phyloP scores from a whole-genome alignment of 78 protist species.

The Pelomyxa schiedti region DNA sequence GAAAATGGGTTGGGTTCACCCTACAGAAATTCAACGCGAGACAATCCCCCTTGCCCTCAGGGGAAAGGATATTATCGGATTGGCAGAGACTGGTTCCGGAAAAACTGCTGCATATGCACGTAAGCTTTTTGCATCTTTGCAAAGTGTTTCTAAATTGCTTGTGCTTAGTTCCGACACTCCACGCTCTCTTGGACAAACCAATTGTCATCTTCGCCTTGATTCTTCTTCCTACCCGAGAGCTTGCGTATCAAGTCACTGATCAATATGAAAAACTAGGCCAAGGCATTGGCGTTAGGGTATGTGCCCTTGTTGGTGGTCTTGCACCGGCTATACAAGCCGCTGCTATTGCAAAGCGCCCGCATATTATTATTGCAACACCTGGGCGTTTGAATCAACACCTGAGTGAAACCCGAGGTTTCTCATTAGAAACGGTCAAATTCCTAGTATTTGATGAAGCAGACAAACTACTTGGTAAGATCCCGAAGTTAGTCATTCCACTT shows the following conservation, averaged over 20 bases:
- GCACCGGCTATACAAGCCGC: conserved; percentile 56
- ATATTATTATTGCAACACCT: conserved; percentile 94
- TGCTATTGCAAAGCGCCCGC: conserved; percentile 80
- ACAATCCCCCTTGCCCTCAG: too few species aligned
- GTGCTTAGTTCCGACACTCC: background rate
- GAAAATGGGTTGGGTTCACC: too few species aligned
- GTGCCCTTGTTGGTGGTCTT: conserved; percentile 63
- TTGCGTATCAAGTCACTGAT: conserved; percentile 88
- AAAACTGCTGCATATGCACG: background rate
- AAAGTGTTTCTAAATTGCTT: background rate
- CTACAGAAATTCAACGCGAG: too few species aligned
- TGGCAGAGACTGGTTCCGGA: background rate
- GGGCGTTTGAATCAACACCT: conserved; percentile 89
- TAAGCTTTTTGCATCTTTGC: background rate
- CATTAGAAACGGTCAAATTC: conserved; percentile 42
- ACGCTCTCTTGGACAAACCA: background rate
- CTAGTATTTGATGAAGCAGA: conserved; percentile 97
- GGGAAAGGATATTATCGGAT: background rate
- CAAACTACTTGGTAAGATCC: too few species aligned
- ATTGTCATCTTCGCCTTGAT: background rate
- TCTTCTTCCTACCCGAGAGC: conserved; percentile 72
- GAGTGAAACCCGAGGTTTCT: conserved; percentile 87
- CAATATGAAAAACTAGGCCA: conserved; percentile 86
- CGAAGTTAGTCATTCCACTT: conserved; percentile 81
- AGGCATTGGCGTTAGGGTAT: conserved; percentile 55